Evolutionary conservation across 306 rosid genomes (phyloP).

Genomic region (Ormosia semicastrata): DNA sequence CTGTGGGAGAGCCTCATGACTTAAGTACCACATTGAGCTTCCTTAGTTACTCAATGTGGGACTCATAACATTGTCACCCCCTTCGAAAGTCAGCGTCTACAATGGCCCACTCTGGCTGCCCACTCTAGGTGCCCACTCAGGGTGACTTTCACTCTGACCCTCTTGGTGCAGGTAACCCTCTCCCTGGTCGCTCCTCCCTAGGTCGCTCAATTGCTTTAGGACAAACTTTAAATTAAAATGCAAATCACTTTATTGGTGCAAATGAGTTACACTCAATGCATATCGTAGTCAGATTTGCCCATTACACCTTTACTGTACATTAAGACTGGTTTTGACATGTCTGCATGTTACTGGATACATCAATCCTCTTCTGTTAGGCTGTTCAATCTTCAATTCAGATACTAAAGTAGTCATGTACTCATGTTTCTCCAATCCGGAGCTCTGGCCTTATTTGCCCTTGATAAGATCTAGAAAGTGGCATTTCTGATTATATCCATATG

Average conservation of each 20-base stretch:
- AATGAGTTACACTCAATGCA: neutral
- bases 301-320: neutral
- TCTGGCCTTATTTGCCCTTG: neutral
- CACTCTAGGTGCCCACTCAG: too few relatives aligned
- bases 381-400: neutral
- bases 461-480: neutral
- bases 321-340: neutral
- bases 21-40: too few relatives aligned
- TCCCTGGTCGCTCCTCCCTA: too few relatives aligned
- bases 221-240: neutral
- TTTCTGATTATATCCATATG: conserved; percentile 1
- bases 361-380: neutral
- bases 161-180: too few relatives aligned
- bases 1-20: too few relatives aligned
- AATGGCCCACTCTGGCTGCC: too few relatives aligned
- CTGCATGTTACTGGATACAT: neutral
- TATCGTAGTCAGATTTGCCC: neutral
- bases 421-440: neutral
- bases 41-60: too few relatives aligned
- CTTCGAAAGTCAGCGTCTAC: too few relatives aligned
- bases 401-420: neutral
- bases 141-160: too few relatives aligned
- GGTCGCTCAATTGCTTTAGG: too few relatives aligned
- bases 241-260: neutral
- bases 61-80: too few relatives aligned